phyloP scores from a whole-genome alignment of 2,329 filamentous ascomycete species.

The Sporothrix inflata region DNA sequence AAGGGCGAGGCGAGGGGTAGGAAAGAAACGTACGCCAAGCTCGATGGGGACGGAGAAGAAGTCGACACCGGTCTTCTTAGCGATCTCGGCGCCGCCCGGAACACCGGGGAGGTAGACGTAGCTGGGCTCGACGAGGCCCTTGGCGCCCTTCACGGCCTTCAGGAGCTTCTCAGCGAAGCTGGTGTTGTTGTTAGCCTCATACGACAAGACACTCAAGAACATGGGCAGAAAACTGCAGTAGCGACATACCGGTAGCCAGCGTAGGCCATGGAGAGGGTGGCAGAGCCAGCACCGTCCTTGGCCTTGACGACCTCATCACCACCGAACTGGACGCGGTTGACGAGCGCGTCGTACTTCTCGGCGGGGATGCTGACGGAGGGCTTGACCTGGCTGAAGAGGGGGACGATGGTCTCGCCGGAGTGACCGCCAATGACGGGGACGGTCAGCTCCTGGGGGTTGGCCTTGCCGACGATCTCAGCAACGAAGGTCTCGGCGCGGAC shows the following conservation, averaged over 20 bases:
- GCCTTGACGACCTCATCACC: slow-evolving; percentile 92
- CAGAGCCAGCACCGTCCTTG: slow-evolving; percentile 81
- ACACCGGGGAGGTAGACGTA: slow-evolving; percentile 95
- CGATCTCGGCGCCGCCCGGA: slow-evolving; percentile 81
- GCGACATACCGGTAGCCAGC: slow-evolving; percentile 80
- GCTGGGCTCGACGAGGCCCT: slow-evolving; percentile 90
- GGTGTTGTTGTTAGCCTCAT: slow-evolving; percentile 16
- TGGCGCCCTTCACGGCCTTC: slow-evolving; percentile 84
- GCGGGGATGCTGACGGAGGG: slow-evolving; percentile 78
- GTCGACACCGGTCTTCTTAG: slow-evolving; percentile 80
- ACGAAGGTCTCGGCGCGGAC: slow-evolving; percentile 98
- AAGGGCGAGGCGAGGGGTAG: not conserved
- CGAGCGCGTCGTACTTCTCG: slow-evolving; percentile 87
- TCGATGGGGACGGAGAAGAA: slow-evolving; percentile 97
- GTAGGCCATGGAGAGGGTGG: slow-evolving; percentile 85
- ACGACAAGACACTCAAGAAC: not conserved
- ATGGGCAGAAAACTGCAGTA: not conserved
- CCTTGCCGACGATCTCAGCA: slow-evolving; percentile 78
- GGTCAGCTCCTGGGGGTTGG: slow-evolving; percentile 78
- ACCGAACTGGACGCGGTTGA: slow-evolving; percentile 96
- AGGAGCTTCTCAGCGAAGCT: slow-evolving; percentile 95
- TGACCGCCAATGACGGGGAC: slow-evolving; percentile 96
- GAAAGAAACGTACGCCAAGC: slow-evolving; percentile 74
- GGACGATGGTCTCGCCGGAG: slow-evolving; percentile 97
- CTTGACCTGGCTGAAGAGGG: slow-evolving; percentile 89